phyloP scores from a whole-genome alignment of 1,139 yeast genomes.

The Zygosaccharomyces sapae region DNA sequence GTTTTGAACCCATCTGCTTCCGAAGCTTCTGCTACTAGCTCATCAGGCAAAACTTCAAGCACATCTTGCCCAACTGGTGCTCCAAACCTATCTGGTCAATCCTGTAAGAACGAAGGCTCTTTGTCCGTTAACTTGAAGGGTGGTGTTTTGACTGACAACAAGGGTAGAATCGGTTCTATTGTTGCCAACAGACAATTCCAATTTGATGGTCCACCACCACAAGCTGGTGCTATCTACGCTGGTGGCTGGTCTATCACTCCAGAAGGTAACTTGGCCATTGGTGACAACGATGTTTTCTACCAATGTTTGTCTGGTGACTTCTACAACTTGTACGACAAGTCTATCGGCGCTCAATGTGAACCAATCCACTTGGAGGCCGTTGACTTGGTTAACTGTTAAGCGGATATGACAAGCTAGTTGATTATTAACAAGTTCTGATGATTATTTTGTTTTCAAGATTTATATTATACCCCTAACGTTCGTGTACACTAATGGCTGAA shows the following conservation, averaged over 20 bases:
- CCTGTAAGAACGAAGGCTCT: slow-evolving; percentile 52
- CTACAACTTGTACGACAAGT: slow-evolving; percentile 78
- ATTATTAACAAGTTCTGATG: neutral
- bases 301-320: slow-evolving; percentile 77
- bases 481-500: slow-evolving; percentile 5
- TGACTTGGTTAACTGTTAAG: slow-evolving; percentile 59
- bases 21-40: slow-evolving; percentile 5
- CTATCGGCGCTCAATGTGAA: slow-evolving; percentile 62
- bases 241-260: slow-evolving; percentile 72
- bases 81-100: slow-evolving; percentile 16
- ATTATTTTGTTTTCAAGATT: neutral
- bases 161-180: slow-evolving; percentile 76
- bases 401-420: neutral
- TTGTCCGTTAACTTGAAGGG: slow-evolving; percentile 53
- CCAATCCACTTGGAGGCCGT: slow-evolving; percentile 63
- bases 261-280: slow-evolving; percentile 68
- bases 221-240: slow-evolving; percentile 83
- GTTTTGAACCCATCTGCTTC: slow-evolving; percentile 11
- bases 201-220: slow-evolving; percentile 89
- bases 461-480: slow-evolving; percentile 5
- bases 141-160: slow-evolving; percentile 55
- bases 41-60: too few relatives aligned
- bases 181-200: slow-evolving; percentile 88
- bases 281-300: slow-evolving; percentile 62
- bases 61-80: slow-evolving; percentile 9